Base-by-base conservation (phyloP, 2,329 filamentous ascomycete species). In the Tolypocladium endophyticum region DNA sequence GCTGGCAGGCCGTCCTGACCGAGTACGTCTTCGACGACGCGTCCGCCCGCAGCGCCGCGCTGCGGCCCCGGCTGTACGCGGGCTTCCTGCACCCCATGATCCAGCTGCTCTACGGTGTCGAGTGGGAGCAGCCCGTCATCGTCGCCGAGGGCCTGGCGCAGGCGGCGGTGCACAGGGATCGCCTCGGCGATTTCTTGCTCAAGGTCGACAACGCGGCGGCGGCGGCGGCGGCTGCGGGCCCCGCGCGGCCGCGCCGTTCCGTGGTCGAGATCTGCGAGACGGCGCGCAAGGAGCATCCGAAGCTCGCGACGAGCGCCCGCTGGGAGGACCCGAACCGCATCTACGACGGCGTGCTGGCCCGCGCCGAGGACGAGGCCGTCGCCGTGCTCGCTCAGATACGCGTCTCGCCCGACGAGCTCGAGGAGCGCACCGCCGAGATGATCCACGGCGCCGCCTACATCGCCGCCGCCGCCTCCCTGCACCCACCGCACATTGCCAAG, bases 61-160 rank as follows among this genome's bases (percentile, higher is more conserved):
- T 96, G 77, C 74, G 92, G 3, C 77, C 79, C 2, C 80, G 91
- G 23, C 75, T 93, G 67, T 91, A 84, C 68, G 81, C 80, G 20
- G 87, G 86, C 80, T 35, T 93, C 63, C 66, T 92, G 2, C 90
- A 96, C 68, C 90, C 91, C 2, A 75, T 94, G 20, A 92, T 96
- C 63, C 90, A 96, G 69, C 80, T 96, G 25, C 89, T 91, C 56
- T 96, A 91, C 69, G 92, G 89, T 5, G 70, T 96, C 41, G 91
- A 96, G 70, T 96, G 91, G 76, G 71, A 81, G 12, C 90, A 96
- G 69, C 90, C 90, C 2, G 88, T 88, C 43, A 85, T 96, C 61
- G 80, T 96, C 35, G 90, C 91, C 7, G 84, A 93, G 73, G 91
- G 78, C 1, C 82, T 96, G 23, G 90, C 92, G 0, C 87, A 95